Evolutionary conservation across 805 yeast species (phyloP).

Genomic region (Barnettozyma siamensis): DNA sequence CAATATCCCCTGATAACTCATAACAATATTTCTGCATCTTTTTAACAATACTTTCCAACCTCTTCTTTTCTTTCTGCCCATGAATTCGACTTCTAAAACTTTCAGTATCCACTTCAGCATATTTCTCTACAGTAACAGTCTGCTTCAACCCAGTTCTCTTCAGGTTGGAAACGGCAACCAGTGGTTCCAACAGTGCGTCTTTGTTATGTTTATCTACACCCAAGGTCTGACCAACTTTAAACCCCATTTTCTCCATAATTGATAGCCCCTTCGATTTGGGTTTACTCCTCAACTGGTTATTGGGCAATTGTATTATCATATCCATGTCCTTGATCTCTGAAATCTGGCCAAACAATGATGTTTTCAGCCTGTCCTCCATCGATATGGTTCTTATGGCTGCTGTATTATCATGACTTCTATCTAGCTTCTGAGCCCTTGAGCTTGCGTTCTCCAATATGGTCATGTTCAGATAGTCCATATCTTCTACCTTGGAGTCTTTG

Average conservation of each 20-base stretch:
- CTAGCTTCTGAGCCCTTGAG: constrained; percentile 9
- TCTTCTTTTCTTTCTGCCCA: constrained; percentile 11
- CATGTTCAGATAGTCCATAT: constrained; percentile 28
- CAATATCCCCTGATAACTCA: constrained; percentile 33
- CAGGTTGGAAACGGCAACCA: constrained; percentile 18
- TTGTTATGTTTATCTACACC: constrained; percentile 28
- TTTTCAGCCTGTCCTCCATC: constrained; percentile 10
- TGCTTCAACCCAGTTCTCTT: constrained; percentile 23
- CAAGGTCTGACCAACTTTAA: constrained; percentile 39
- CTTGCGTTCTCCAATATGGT: constrained; percentile 13
- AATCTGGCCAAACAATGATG: constrained; percentile 19
- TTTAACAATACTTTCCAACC: constrained; percentile 15
- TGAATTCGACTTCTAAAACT: constrained; percentile 19
- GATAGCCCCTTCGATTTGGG: constrained; percentile 38
- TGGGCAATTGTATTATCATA: neutral
- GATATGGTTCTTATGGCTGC: neutral
- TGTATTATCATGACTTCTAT: too few relatives aligned
- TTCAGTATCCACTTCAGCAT: constrained; percentile 9
- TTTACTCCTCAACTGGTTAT: constrained; percentile 1
- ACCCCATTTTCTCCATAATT: constrained; percentile 60
- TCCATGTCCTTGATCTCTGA: neutral
- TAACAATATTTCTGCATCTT: constrained; percentile 38
- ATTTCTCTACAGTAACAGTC: constrained; percentile 7
- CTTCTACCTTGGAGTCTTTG: constrained; percentile 9
- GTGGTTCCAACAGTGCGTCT: constrained; percentile 29